phyloP scores from a whole-genome alignment of 2,329 filamentous ascomycete genomes.

The Dryadomyces quercivorus region DNA sequence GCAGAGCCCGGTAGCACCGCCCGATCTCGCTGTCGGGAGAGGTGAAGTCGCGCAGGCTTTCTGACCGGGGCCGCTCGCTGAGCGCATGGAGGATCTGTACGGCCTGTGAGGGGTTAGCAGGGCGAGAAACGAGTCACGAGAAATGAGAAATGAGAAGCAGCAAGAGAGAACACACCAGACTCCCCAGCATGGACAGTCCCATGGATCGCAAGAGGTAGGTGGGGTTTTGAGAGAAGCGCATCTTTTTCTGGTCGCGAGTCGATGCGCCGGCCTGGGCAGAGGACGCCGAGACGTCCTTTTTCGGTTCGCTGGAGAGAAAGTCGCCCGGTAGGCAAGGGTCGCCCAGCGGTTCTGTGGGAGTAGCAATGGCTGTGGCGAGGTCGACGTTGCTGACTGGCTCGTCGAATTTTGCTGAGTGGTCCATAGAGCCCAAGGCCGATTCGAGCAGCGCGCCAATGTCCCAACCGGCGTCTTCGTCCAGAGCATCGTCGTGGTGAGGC shows the following conservation, averaged over 20 bases:
- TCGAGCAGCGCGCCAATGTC: slow-evolving; percentile 19
- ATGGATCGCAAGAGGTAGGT: slow-evolving; percentile 23
- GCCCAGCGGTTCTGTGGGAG: neutral
- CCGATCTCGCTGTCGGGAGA: slow-evolving; percentile 20
- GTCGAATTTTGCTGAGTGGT: neutral
- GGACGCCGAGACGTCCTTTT: no score
- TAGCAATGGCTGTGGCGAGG: no score
- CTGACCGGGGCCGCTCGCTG: slow-evolving; percentile 20
- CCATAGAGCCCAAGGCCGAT: slow-evolving; percentile 15
- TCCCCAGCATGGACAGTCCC: slow-evolving; percentile 22
- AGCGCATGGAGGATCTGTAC: slow-evolving; percentile 25
- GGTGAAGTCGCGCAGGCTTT: slow-evolving; percentile 17
- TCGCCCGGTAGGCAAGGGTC: no score
- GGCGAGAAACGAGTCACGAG: neutral
- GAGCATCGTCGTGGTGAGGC: neutral
- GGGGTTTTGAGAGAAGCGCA: slow-evolving; percentile 21
- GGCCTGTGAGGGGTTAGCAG: slow-evolving; percentile 13
- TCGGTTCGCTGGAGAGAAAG: no score
- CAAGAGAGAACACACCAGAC: slow-evolving; percentile 14
- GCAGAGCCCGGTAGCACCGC: slow-evolving; percentile 21
- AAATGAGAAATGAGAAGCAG: neutral
- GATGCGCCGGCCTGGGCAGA: slow-evolving; percentile 6
- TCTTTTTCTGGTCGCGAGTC: slow-evolving; percentile 17
- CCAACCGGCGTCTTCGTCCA: slow-evolving; percentile 5
- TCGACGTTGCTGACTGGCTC: neutral